These are phyloP conservation scores for Anisogramma anomala DNA, from an alignment of 2,329 filamentous ascomycete species.

Conservation along the genomic window DNA sequence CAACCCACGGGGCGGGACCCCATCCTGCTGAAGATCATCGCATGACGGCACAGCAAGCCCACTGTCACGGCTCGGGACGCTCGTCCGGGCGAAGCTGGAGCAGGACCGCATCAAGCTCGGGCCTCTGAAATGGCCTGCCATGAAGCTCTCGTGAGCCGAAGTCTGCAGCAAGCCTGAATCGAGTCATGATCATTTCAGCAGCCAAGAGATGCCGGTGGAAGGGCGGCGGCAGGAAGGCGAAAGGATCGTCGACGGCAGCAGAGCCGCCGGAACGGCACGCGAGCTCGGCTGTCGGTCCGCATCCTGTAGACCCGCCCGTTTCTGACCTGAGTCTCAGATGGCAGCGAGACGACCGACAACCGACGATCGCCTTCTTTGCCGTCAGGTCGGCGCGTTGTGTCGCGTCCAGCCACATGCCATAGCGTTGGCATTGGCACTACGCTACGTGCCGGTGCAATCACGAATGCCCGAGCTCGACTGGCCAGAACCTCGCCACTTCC, in stretches of 20 bases:
- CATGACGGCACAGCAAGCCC: background rate
- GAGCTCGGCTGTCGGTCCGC: background rate
- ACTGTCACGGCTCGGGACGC: background rate
- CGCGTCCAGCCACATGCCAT: background rate
- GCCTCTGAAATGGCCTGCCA: background rate
- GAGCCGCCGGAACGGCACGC: slow-evolving; percentile 1
- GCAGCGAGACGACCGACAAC: background rate
- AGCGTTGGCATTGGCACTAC: background rate
- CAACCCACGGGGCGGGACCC: no score
- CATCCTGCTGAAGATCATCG: no score
- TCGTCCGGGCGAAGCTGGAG: background rate
- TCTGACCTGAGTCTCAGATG: background rate
- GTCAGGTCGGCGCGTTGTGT: background rate
- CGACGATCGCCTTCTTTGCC: background rate
- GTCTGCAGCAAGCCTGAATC: no score
- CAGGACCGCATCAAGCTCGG: no score
- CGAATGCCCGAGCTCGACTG: no score
- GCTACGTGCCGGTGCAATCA: no score
- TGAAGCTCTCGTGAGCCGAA: no score
- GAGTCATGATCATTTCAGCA: background rate
- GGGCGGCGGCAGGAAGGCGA: background rate
- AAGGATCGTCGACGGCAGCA: background rate
- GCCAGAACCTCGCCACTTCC: no score
- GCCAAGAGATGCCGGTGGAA: background rate
- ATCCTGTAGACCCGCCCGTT: background rate